Evolutionary conservation across 2,329 filamentous ascomycete species (phyloP).

Genomic region (Alternaria ventricosa): DNA sequence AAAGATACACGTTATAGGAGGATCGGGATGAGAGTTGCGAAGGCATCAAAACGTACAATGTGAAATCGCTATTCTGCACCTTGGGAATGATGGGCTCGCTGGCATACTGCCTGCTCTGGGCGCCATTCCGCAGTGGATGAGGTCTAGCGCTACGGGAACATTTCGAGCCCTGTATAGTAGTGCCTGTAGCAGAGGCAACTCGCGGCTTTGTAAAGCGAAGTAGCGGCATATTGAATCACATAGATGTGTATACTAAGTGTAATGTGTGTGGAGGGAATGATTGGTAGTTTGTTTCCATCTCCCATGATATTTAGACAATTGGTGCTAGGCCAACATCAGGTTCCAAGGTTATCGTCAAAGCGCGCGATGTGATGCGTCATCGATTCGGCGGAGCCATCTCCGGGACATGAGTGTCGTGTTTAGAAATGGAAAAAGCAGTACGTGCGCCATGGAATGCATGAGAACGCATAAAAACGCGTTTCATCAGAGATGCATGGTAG

Average conservation of each 20-base stretch:
- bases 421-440: not conserved
- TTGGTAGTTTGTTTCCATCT: not conserved
- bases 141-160: constrained; percentile 8
- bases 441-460: not conserved
- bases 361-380: not conserved
- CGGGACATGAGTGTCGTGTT: not conserved
- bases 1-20: not conserved
- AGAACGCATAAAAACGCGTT: not conserved
- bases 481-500: not conserved
- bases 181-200: not conserved
- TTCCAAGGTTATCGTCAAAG: constrained; percentile 1
- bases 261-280: not conserved
- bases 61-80: constrained; percentile 47
- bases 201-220: not conserved
- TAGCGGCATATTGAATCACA: not conserved
- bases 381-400: not conserved
- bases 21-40: not conserved
- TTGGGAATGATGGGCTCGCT: constrained; percentile 35
- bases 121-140: constrained; percentile 42
- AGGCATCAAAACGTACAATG: constrained; percentile 42
- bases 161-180: not conserved
- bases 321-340: not conserved
- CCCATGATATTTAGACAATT: not conserved
- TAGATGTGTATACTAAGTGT: not conserved
- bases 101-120: constrained; percentile 49